phyloP scores from a whole-genome alignment of 2,329 filamentous ascomycete species.

The Leptographium lundbergii region DNA sequence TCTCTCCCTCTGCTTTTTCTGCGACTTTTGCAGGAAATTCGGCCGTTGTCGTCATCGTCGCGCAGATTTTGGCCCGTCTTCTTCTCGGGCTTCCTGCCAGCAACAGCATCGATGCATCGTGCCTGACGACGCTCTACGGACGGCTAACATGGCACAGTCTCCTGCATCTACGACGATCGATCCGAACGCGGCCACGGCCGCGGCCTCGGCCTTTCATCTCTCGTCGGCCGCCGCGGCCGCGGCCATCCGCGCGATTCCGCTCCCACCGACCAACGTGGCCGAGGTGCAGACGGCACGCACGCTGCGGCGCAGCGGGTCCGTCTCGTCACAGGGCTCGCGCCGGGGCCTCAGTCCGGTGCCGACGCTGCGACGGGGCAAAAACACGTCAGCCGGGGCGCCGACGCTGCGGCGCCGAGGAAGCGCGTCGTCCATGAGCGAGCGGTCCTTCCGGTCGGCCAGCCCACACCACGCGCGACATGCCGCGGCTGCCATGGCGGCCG shows the following conservation, averaged over 20 bases:
- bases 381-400: background rate
- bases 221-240: constrained; percentile 80
- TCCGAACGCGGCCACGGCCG: constrained; percentile 65
- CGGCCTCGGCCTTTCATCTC: constrained; percentile 70
- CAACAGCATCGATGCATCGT: background rate
- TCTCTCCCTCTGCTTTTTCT: background rate
- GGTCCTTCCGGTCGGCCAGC: constrained; percentile 73
- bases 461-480: constrained; percentile 21
- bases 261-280: constrained; percentile 66
- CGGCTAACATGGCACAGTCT: constrained; percentile 32
- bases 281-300: constrained; percentile 83
- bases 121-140: background rate
- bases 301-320: constrained; percentile 56
- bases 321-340: constrained; percentile 44
- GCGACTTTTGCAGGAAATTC: too few species aligned
- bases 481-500: background rate
- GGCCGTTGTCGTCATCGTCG: background rate
- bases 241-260: constrained; percentile 66
- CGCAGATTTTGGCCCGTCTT: background rate
- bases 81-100: background rate
- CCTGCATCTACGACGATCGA: constrained; percentile 51
- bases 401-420: constrained; percentile 55
- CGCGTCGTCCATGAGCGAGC: constrained; percentile 72
- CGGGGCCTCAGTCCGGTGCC: constrained; percentile 10
- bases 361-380: constrained; percentile 4